phyloP scores from a whole-genome alignment of 768 basidiomycete species.

The Phlebiopsis gigantea region DNA sequence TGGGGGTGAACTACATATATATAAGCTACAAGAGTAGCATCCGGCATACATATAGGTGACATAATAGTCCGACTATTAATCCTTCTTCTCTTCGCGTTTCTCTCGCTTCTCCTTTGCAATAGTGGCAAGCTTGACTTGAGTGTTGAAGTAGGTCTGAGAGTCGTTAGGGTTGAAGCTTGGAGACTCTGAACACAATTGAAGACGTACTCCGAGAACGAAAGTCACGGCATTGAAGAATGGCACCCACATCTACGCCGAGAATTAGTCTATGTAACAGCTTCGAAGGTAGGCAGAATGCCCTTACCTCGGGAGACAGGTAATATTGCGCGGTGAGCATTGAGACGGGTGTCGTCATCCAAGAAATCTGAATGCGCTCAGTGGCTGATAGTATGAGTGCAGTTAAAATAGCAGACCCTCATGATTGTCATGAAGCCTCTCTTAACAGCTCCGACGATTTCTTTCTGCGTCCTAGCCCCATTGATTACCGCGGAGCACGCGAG shows the following conservation, averaged over 20 bases:
- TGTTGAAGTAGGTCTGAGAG: slow-evolving; percentile 66
- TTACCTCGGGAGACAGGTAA: slow-evolving; percentile 71
- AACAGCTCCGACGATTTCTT: slow-evolving; percentile 62
- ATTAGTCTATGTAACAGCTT: not conserved
- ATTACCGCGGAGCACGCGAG: slow-evolving; percentile 81
- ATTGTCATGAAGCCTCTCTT: slow-evolving; percentile 71
- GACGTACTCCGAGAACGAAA: slow-evolving; percentile 66
- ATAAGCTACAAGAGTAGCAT: not conserved
- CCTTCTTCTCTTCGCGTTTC: slow-evolving; percentile 26
- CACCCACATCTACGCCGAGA: slow-evolving; percentile 64
- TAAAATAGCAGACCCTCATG: slow-evolving; percentile 46
- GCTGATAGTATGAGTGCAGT: not conserved
- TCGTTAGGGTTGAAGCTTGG: too few relatives aligned
- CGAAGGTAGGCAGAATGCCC: slow-evolving; percentile 13
- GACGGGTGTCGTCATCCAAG: slow-evolving; percentile 75
- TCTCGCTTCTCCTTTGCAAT: slow-evolving; percentile 41
- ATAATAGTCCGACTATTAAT: slow-evolving; percentile 6
- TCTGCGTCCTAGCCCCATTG: slow-evolving; percentile 65
- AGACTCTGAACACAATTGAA: not conserved
- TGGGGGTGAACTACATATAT: too few relatives aligned
- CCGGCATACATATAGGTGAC: not conserved
- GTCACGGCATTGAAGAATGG: slow-evolving; percentile 80
- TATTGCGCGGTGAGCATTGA: slow-evolving; percentile 73
- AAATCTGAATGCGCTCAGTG: slow-evolving; percentile 43
- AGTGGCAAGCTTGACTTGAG: slow-evolving; percentile 59